Base-by-base conservation (phyloP, 768 basidiomycete genomes). In the Phaeotremella skinneri region DNA sequence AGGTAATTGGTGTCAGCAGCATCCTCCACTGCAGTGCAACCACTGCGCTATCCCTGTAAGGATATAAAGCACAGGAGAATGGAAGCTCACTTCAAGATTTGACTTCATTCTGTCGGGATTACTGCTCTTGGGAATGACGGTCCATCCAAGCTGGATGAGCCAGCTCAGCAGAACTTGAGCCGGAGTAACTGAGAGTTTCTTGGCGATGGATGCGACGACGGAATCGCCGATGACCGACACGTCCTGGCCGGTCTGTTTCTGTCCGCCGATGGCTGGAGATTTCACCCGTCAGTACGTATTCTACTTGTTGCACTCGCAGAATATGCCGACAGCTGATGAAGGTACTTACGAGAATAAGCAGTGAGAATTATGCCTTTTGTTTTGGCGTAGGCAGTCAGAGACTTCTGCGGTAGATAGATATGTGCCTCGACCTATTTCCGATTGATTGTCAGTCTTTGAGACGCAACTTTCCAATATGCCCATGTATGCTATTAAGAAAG, bases 91-190 rank as follows among this genome's bases (percentile, higher is more conserved):
- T 25, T 68, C 80, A 32, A 84, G 57, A 59, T 84, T 84, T 56
- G 81, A 79, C 66, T 79, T 80, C 72, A 85, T 83, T 47, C 81
- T 76, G 21, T 79, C 79, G 20, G 69, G 67, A 58, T 83, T 78
- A 20, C 74, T 73, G 55, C 82, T 83, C 76, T 82, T 83, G 1
- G 83, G 82, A 2, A 83, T 75, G 4, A 80, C 77, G 20, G 78
- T 69, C 4, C 79, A 79, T 0, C 81, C 80, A 25, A 82, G 74
- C 17, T 80, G 77, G 37, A 83, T 48, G 63, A 83, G 81, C 83
- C 83, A 85, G 0, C 81, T 80, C 6, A 85, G 70, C 26, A 80
- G 79, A 32, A 85, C 72, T 68, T 84, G 83, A 3, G 78, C 81
- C 3, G 83, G 73, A 43, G 81, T 72, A 2, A 77, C 83, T 34